These are phyloP conservation scores for Durio zibethinus DNA, from an alignment of 345 rosid species.

Conservation along the genomic window DNA sequence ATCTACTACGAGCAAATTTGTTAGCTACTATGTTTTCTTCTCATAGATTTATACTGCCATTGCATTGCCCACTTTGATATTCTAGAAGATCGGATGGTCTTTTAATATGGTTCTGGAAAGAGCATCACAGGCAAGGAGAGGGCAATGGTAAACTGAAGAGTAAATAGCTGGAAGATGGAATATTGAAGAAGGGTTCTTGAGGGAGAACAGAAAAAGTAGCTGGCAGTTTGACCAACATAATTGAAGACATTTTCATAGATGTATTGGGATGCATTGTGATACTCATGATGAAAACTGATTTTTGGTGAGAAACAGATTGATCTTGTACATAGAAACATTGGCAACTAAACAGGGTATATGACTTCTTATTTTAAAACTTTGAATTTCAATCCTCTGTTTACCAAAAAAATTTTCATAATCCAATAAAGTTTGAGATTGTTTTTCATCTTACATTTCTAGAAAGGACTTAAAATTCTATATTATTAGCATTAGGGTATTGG, in stretches of 20 bases:
- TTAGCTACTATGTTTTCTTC: neutral
- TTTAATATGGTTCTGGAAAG: neutral
- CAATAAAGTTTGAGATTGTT: neutral
- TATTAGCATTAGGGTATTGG: neutral
- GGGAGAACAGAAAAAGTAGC: neutral
- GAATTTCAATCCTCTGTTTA: neutral
- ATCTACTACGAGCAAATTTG: neutral
- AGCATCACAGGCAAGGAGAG: neutral
- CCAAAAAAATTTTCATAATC: neutral
- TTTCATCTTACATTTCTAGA: neutral
- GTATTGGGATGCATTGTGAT: neutral
- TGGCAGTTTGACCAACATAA: neutral
- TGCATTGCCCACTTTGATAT: neutral
- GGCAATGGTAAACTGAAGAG: neutral
- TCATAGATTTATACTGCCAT: neutral
- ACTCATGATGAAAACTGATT: neutral
- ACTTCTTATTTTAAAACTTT: neutral
- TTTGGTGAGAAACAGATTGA: neutral
- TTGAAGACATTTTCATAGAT: neutral
- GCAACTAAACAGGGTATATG: neutral
- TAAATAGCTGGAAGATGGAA: neutral
- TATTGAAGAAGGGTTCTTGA: neutral
- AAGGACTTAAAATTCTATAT: neutral
- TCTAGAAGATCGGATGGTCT: neutral
- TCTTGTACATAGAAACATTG: neutral